Evolutionary conservation across 208 protist genomes (phyloP).

Genomic region (Acanthamoeba rhysodes): DNA sequence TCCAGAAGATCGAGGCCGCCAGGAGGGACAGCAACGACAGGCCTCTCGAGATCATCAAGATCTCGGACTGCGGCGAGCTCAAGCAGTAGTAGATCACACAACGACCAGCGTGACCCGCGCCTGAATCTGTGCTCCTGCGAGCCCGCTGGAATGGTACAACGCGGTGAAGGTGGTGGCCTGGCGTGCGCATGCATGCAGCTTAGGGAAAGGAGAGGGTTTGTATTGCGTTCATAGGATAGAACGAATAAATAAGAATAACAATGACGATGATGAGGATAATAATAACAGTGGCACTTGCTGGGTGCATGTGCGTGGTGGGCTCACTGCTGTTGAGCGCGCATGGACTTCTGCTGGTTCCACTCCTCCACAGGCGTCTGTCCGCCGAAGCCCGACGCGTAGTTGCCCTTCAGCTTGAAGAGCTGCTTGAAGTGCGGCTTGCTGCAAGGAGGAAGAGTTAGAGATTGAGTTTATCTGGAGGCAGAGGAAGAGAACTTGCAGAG

Average conservation of each 20-base stretch:
- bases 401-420: conserved; percentile 84
- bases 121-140: no score
- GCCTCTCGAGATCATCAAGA: conserved; percentile 39
- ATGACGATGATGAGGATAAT: no score
- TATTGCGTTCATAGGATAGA: no score
- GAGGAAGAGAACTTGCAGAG: not conserved
- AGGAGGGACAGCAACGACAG: conserved; percentile 15
- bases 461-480: not conserved
- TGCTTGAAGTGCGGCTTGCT: conserved; percentile 87
- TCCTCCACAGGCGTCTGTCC: conserved; percentile 54
- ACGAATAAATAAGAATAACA: no score
- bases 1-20: conserved; percentile 80
- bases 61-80: conserved; percentile 63
- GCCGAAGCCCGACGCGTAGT: conserved; percentile 80
- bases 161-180: no score
- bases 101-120: not conserved
- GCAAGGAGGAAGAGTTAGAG: not conserved
- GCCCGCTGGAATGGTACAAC: no score
- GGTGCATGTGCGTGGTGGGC: no score
- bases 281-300: no score
- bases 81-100: conserved; percentile 12
- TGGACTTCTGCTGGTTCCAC: conserved; percentile 57
- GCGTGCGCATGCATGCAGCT: no score
- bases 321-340: conserved; percentile 40
- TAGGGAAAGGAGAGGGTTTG: no score